phyloP scores from a whole-genome alignment of 2,329 filamentous ascomycete species.

The Helotiales sp. region DNA sequence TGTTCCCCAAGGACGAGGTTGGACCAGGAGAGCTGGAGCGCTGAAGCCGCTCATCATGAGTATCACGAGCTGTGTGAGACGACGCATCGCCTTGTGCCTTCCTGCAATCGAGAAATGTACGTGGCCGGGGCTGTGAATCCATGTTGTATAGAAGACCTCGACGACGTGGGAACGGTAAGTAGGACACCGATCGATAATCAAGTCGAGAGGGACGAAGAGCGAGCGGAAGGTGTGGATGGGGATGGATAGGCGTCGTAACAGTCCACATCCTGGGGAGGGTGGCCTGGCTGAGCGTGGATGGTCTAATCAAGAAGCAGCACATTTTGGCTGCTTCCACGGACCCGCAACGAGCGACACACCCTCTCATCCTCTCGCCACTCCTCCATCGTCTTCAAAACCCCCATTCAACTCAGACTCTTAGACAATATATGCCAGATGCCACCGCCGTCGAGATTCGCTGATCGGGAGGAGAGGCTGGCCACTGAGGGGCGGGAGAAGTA shows the following conservation, averaged over 20 bases:
- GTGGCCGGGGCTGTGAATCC: neutral
- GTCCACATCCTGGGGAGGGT: neutral
- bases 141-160: neutral
- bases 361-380: too few relatives aligned
- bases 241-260: neutral
- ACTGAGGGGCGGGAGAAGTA: too few relatives aligned
- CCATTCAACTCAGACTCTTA: too few relatives aligned
- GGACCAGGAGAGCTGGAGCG: too few relatives aligned
- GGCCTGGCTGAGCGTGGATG: neutral
- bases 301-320: too few relatives aligned
- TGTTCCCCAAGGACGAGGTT: neutral
- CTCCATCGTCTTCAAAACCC: too few relatives aligned
- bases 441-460: too few relatives aligned
- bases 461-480: too few relatives aligned
- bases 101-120: neutral
- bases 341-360: too few relatives aligned
- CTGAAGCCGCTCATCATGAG: slow-evolving; percentile 32
- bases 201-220: neutral
- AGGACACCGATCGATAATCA: neutral
- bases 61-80: neutral
- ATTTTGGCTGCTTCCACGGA: too few relatives aligned
- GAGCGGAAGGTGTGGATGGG: neutral
- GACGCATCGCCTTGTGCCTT: neutral
- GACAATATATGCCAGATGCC: too few relatives aligned
- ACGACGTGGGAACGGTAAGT: neutral